Conservation (phyloP, 2,329 filamentous ascomycete species). For the Dactylellina cionopaga region DNA sequence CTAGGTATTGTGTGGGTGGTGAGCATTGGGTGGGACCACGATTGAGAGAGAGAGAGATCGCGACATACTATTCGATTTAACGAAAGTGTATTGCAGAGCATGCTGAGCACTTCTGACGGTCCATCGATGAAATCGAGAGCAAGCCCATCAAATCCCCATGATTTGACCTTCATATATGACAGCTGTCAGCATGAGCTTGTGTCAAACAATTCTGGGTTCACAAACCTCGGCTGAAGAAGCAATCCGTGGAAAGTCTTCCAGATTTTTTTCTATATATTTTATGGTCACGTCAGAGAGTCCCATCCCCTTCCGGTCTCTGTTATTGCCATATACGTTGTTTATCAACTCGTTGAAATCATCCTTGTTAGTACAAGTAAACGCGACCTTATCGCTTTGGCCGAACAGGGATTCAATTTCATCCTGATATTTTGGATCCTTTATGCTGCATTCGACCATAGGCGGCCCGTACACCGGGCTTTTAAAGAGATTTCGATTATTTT, state of each 20-base stretch:
- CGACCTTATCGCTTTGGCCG: constrained; percentile 65
- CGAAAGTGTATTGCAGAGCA: constrained; percentile 74
- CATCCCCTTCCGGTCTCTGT: constrained; percentile 64
- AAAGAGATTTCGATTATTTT: constrained; percentile 74
- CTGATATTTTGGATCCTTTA: constrained; percentile 76
- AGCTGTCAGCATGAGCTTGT: background rate
- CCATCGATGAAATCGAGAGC: constrained; percentile 81
- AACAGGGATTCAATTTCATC: constrained; percentile 70
- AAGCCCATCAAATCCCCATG: constrained; percentile 77
- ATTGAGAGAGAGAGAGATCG: constrained; percentile 60
- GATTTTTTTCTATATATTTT: constrained; percentile 57
- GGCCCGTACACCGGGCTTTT: constrained; percentile 82
- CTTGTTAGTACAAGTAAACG: constrained; percentile 78
- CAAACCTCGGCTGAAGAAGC: constrained; percentile 22
- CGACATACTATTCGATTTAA: constrained; percentile 32
- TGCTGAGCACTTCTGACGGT: constrained; percentile 82
- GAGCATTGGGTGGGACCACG: constrained; percentile 67
- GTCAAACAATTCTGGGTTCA: background rate
- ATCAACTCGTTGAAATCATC: constrained; percentile 80
- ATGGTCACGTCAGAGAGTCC: constrained; percentile 76
- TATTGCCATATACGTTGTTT: constrained; percentile 66
- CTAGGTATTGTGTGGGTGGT: constrained; percentile 60
- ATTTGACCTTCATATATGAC: constrained; percentile 7
- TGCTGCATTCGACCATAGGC: constrained; percentile 79
- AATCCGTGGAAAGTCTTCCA: constrained; percentile 29